Conservation (phyloP, 805 yeast species). For the Kregervanrija pseudodelftensis region DNA sequence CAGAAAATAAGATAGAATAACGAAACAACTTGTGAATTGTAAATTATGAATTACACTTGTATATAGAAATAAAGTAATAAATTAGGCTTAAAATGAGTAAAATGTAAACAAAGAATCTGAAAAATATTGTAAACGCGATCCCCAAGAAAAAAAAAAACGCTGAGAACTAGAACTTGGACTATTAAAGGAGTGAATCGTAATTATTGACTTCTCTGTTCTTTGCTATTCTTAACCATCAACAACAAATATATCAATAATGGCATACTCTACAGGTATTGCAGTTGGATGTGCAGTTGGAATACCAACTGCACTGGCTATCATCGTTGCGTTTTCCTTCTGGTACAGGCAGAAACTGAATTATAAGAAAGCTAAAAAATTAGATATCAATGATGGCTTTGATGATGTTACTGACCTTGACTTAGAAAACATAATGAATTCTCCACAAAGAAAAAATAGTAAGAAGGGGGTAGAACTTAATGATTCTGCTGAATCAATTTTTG, state of each 20-base stretch:
- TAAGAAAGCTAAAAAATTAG: slow-evolving; percentile 31
- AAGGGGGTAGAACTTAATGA: background rate
- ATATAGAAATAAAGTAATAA: too few relatives aligned
- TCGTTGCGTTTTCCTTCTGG: slow-evolving; percentile 31
- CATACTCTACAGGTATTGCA: slow-evolving; percentile 26
- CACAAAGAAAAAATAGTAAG: slow-evolving; percentile 1
- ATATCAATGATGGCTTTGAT: slow-evolving; percentile 28
- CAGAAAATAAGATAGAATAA: background rate
- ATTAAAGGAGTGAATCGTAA: background rate
- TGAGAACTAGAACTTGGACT: background rate
- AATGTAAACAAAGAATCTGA: too few relatives aligned
- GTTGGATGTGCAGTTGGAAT: slow-evolving; percentile 50
- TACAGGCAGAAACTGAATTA: slow-evolving; percentile 31
- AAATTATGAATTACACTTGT: too few relatives aligned
- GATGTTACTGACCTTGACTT: slow-evolving; percentile 31
- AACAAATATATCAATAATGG: background rate
- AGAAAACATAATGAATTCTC: slow-evolving; percentile 21
- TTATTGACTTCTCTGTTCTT: background rate
- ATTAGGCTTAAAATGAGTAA: too few relatives aligned
- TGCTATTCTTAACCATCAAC: too few relatives aligned
- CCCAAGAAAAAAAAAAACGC: too few relatives aligned
- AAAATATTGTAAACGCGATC: too few relatives aligned
- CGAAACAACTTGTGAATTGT: background rate
- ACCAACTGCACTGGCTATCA: slow-evolving; percentile 35
- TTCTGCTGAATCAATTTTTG: too few relatives aligned